Conservation (phyloP, 176 grass and related monocot species). For the Chloris gayana region DNA sequence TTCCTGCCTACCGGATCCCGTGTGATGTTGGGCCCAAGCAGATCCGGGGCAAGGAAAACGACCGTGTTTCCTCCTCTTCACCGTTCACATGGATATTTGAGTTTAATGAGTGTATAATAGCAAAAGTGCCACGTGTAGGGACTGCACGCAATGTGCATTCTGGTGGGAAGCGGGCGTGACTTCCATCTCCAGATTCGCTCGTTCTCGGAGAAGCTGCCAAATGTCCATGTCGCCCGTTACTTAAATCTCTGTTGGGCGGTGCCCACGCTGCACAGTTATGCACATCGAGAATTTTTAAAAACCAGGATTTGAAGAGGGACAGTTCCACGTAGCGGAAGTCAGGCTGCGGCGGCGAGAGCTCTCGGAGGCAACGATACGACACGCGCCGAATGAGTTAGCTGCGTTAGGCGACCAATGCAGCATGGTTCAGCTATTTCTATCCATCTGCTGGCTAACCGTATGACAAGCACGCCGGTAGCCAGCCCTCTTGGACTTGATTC, state of each 20-base stretch:
- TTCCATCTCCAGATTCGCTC: not conserved
- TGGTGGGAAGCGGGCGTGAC: not conserved
- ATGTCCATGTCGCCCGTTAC: not conserved
- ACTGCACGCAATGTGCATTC: too few relatives aligned
- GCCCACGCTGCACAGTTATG: not conserved
- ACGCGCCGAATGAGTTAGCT: constrained; percentile 2
- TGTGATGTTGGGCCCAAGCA: not conserved
- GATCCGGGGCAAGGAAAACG: not conserved
- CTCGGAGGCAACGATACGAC: not conserved
- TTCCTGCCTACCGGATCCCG: not conserved
- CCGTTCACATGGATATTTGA: not conserved
- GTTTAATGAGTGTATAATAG: not conserved
- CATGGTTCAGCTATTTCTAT: constrained; percentile 20
- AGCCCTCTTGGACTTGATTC: constrained; percentile 1
- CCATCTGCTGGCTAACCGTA: not conserved
- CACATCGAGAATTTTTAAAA: not conserved
- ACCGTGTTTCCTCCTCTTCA: not conserved
- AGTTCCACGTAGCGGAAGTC: not conserved
- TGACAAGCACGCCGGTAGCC: not conserved
- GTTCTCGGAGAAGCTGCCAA: not conserved
- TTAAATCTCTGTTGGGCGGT: not conserved
- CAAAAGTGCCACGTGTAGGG: not conserved
- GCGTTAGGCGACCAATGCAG: constrained; percentile 23
- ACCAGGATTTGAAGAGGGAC: too few relatives aligned
- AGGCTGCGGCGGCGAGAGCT: not conserved